Conservation (phyloP, 2,329 filamentous ascomycete genomes). For the Cadophora malorum region DNA sequence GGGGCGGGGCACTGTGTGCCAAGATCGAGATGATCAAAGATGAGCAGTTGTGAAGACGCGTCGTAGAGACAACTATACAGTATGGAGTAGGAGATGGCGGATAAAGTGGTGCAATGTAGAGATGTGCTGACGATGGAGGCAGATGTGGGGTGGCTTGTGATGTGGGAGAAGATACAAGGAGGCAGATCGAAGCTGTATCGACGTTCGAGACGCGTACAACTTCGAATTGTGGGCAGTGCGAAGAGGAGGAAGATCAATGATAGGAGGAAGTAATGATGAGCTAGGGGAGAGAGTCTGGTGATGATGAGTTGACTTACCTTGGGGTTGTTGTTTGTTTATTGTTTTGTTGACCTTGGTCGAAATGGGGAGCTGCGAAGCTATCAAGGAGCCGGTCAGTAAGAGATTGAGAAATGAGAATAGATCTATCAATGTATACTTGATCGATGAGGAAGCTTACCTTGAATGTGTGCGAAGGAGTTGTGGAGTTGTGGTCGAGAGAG, state of each 20-base stretch:
- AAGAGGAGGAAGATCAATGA: neutral
- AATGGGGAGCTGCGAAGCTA: constrained; percentile 11
- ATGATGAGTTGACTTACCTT: constrained; percentile 13
- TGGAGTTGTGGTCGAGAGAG: neutral
- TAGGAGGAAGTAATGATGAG: neutral
- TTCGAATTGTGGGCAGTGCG: neutral
- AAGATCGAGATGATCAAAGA: constrained; percentile 15
- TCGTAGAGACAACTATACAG: constrained; percentile 8
- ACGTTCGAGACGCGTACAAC: neutral
- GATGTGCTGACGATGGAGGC: neutral
- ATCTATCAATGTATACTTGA: neutral
- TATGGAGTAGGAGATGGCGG: neutral
- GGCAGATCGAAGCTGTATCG: neutral
- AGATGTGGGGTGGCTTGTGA: neutral
- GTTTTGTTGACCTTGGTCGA: constrained; percentile 3
- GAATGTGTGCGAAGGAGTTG: neutral
- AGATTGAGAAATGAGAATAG: constrained; percentile 6
- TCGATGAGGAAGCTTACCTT: constrained; percentile 1
- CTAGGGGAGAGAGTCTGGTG: neutral
- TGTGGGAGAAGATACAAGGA: neutral
- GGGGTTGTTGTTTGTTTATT: neutral
- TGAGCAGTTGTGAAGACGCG: constrained; percentile 6
- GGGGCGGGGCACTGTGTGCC: neutral
- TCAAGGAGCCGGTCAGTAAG: constrained; percentile 9
- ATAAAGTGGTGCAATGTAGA: neutral